Evolutionary conservation across 129 eudicot species (phyloP).

Genomic region (Centaurea solstitialis): DNA sequence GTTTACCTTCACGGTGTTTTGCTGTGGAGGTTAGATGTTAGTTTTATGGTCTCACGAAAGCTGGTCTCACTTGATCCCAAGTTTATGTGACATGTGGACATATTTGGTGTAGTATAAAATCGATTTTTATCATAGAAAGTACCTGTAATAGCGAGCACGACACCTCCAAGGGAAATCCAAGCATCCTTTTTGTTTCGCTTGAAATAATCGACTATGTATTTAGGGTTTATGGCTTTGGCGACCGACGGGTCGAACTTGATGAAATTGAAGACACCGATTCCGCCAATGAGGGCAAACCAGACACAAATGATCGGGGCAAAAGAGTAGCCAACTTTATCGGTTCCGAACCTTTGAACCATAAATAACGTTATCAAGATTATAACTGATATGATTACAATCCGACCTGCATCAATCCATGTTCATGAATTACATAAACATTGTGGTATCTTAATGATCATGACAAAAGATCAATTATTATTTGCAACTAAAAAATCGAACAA

Average conservation of each 20-base stretch:
- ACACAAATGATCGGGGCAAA: slow-evolving; percentile 74
- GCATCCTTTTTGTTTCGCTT: slow-evolving; percentile 57
- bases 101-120: not conserved
- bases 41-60: not conserved
- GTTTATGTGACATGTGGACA: not conserved
- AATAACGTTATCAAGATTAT: slow-evolving; percentile 56
- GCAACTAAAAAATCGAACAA: not conserved
- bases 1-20: too few species aligned
- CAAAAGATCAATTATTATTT: not conserved
- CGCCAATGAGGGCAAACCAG: slow-evolving; percentile 62
- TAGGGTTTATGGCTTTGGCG: slow-evolving; percentile 69
- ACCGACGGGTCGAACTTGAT: slow-evolving; percentile 64
- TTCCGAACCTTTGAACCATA: slow-evolving; percentile 78
- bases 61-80: too few species aligned
- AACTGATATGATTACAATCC: slow-evolving; percentile 59
- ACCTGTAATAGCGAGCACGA: slow-evolving; percentile 80
- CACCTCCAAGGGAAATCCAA: slow-evolving; percentile 88
- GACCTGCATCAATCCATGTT: slow-evolving; percentile 35
- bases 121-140: not conserved
- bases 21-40: too few species aligned
- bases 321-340: slow-evolving; percentile 77
- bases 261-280: slow-evolving; percentile 71
- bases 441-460: not conserved
- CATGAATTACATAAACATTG: not conserved
- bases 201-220: slow-evolving; percentile 62